phyloP scores from a whole-genome alignment of 192 early-diverging fungal species.

The Linnemannia zychae region DNA sequence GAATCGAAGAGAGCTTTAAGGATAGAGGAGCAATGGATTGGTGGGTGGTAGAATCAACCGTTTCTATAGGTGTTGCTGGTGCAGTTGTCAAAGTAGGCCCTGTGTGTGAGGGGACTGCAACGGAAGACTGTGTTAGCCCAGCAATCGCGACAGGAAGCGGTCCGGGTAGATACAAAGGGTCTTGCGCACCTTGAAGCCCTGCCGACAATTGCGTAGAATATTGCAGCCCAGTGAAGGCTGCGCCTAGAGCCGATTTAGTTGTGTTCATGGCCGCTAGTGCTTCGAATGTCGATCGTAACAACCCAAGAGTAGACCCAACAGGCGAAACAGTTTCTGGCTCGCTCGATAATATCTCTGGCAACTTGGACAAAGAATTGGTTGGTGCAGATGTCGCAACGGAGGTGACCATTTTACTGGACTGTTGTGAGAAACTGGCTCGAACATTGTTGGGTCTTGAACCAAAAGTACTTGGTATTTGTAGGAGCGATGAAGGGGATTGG shows the following conservation, averaged over 20 bases:
- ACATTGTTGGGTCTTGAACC: neutral
- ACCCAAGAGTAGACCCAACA: neutral
- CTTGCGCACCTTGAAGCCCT: neutral
- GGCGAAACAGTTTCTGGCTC: neutral
- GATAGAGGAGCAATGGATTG: neutral
- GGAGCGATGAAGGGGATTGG: neutral
- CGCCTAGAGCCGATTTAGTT: neutral
- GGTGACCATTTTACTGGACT: neutral
- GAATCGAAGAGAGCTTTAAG: neutral
- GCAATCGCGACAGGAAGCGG: neutral
- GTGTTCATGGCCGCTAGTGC: neutral
- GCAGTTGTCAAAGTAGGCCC: neutral
- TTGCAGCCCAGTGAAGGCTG: neutral
- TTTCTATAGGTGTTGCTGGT: neutral
- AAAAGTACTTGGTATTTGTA: neutral
- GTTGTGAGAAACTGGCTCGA: neutral
- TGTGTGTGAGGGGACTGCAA: neutral
- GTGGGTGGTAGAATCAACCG: neutral
- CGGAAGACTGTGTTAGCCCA: neutral
- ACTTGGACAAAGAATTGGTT: too few species aligned
- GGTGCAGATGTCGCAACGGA: neutral
- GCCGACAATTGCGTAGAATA: neutral
- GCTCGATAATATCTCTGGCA: too few species aligned
- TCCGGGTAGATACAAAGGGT: too few species aligned
- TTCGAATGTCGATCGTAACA: neutral